A percentile compares a stretch with the other conserved stretches of the same genome.
Evolutionary conservation across 2,329 filamentous ascomycete genomes (phyloP).

Genomic region (Colletotrichum sp.): DNA sequence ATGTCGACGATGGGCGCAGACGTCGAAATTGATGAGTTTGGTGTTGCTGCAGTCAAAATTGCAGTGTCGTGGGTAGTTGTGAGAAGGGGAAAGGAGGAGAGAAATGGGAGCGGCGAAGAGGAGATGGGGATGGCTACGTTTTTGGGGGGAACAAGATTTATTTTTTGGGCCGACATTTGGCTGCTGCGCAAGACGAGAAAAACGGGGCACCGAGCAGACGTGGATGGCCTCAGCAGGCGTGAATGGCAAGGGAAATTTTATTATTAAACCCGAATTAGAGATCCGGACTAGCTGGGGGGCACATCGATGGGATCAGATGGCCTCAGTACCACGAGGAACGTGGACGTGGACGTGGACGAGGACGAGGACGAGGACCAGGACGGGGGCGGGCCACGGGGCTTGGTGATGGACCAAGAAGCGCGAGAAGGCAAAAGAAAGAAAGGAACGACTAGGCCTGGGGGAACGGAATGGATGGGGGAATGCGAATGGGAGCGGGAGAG

Average conservation of each 20-base stretch:
- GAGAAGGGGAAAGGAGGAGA: slow-evolving; percentile 30
- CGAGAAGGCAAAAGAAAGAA: background rate
- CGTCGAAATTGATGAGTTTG: slow-evolving; percentile 45
- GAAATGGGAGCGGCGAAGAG: slow-evolving; percentile 33
- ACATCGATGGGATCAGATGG: slow-evolving; percentile 22
- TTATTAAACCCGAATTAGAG: slow-evolving; percentile 29
- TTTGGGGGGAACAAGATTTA: slow-evolving; percentile 50
- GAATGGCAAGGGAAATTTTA: slow-evolving; percentile 40
- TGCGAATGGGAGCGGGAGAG: slow-evolving; percentile 12
- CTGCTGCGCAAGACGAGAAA: slow-evolving; percentile 44
- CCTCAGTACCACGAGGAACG: slow-evolving; percentile 24
- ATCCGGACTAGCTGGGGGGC: slow-evolving; percentile 21
- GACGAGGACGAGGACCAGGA: background rate
- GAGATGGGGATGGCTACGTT: slow-evolving; percentile 57
- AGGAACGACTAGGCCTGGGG: slow-evolving; percentile 1
- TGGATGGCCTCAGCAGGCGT: slow-evolving; percentile 21
- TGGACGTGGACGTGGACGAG: slow-evolving; percentile 12
- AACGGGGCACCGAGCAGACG: slow-evolving; percentile 47
- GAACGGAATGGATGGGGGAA: slow-evolving; percentile 13
- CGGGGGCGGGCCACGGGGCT: background rate
- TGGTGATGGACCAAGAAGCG: background rate
- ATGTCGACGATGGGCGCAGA: slow-evolving; percentile 32
- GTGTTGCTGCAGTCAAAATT: slow-evolving; percentile 36
- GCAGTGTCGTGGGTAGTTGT: slow-evolving; percentile 35
- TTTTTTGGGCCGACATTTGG: slow-evolving; percentile 41